A percentile compares a stretch with the other conserved stretches of the same genome.
Evolutionary conservation across 2,329 filamentous ascomycete genomes (phyloP).

Genomic region (Pyricularia sp.): DNA sequence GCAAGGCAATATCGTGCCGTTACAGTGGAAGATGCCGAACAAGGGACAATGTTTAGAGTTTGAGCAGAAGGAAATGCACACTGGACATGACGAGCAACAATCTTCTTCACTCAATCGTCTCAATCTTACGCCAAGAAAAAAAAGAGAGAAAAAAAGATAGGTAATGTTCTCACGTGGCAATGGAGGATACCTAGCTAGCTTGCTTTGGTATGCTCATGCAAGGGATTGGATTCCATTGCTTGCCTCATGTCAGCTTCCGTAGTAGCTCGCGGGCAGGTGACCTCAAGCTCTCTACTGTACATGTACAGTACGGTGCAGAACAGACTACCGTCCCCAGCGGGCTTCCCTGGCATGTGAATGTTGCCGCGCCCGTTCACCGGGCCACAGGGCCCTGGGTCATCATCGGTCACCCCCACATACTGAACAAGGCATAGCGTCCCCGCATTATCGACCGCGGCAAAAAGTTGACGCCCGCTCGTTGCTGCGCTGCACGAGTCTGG

Average conservation of each 20-base stretch:
- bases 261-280: not conserved
- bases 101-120: not conserved
- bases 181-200: not conserved
- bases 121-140: not conserved
- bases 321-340: not conserved
- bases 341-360: not conserved
- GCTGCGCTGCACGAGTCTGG: constrained; percentile 4
- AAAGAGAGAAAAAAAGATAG: no score
- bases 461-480: not conserved
- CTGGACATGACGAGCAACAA: not conserved
- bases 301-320: no score
- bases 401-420: not conserved
- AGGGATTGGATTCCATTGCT: no score
- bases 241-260: not conserved
- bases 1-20: not conserved
- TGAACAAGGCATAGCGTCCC: not conserved
- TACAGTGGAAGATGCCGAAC: not conserved
- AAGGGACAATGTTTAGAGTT: no score
- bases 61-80: not conserved
- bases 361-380: not conserved
- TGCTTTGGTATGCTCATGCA: not conserved
- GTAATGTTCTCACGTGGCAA: no score
- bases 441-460: constrained; percentile 1
- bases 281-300: not conserved
- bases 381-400: not conserved